Conservation (phyloP, 1,284 basidiomycete genomes). For the Puccinia horiana region DNA sequence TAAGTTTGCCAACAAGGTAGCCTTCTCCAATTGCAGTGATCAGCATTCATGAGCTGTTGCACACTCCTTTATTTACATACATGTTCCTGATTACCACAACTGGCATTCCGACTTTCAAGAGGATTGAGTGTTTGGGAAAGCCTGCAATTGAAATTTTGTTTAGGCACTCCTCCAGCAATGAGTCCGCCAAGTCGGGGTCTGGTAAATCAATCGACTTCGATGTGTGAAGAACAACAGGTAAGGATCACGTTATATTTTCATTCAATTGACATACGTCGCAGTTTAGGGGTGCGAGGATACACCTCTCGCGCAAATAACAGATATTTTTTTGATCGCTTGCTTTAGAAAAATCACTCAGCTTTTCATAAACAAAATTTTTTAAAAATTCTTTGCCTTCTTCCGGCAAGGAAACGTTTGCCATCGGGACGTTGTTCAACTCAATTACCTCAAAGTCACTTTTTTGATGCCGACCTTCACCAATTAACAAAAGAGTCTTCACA, state of each 20-base stretch:
- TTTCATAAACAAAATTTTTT: no score
- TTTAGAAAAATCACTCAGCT: no score
- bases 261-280: neutral
- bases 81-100: neutral
- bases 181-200: neutral
- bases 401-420: no score
- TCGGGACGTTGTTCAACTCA: no score
- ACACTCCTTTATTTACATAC: neutral
- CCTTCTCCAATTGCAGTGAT: neutral
- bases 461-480: neutral
- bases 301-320: no score
- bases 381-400: no score
- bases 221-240: neutral
- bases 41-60: neutral
- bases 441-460: no score
- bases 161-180: neutral
- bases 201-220: slow-evolving; percentile 1
- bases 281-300: neutral
- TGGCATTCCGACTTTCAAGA: neutral
- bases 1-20: neutral
- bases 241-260: neutral
- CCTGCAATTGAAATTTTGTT: neutral
- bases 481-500: neutral
- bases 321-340: no score
- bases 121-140: neutral